phyloP scores from a whole-genome alignment of 148 eudicot species.

The Chenopodium album region DNA sequence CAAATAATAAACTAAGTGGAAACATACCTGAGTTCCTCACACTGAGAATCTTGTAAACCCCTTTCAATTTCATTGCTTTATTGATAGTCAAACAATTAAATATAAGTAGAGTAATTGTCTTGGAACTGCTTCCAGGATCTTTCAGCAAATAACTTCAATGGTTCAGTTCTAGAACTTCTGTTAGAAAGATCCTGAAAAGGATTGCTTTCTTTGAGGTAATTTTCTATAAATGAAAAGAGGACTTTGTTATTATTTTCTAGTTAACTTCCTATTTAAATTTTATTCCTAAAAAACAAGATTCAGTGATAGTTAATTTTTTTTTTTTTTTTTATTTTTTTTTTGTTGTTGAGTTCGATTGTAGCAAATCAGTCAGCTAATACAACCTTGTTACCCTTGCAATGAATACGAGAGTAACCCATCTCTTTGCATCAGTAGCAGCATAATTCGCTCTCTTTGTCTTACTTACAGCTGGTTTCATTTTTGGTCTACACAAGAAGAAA shows the following conservation, averaged over 20 bases:
- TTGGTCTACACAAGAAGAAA: too few species aligned
- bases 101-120: not conserved
- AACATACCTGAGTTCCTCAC: slow-evolving; percentile 25
- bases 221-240: not conserved
- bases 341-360: too few species aligned
- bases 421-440: too few species aligned
- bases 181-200: slow-evolving; percentile 26
- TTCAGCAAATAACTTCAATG: slow-evolving; percentile 32
- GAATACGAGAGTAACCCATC: too few species aligned
- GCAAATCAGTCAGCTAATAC: too few species aligned
- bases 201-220: slow-evolving; percentile 32
- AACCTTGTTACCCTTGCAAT: too few species aligned
- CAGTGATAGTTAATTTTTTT: too few species aligned
- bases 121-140: slow-evolving; percentile 24
- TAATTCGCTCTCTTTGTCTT: too few species aligned
- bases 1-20: slow-evolving; percentile 45
- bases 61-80: not conserved
- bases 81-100: too few species aligned
- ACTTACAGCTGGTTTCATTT: too few species aligned
- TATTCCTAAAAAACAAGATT: not conserved
- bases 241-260: not conserved
- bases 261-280: not conserved
- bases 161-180: slow-evolving; percentile 25
- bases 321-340: too few species aligned
- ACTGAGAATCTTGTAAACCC: slow-evolving; percentile 38